Evolutionary conservation across 2,329 filamentous ascomycete genomes (phyloP), one percentile per base, ranked within the genome.

Genomic region (Phaeosphaeriaceae sp.): DNA sequence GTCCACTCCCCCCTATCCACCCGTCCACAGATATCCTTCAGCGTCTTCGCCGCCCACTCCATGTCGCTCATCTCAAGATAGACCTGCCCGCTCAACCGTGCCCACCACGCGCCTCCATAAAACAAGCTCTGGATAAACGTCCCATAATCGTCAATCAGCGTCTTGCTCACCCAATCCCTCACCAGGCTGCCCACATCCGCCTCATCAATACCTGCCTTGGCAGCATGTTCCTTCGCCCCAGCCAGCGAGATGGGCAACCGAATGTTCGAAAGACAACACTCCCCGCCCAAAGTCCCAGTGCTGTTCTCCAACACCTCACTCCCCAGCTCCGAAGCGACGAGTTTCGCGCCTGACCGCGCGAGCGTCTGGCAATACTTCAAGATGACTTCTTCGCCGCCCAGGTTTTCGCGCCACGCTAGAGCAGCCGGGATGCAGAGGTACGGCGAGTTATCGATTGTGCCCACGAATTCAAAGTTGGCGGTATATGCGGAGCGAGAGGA

Each of bases 31-130:
- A 91, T 65, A 33, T 81, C 78, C 71, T 85, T 84, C 68, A 95
- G 75, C 9, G 84, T 79, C 51, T 81, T 72, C 0, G 83, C 91
- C 3, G 85, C 84, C 85, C 86, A 91, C 72, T 89, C 86, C 71
- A 95, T 97, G 76, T 97, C 93, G 13, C 83, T 82, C 63, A 89
- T 74, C 24, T 92, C 91, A n/a, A 97, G 78, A 73, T 95, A 98
- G 0, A 95, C 85, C 81, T 97, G 93, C 15, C 86, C 91, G 72
- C 90, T 93, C 48, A 96, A 70, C 49, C 94, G 81, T 0, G 84
- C 82, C 90, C 90, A 97, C 73, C 89, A 85, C 53, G 82, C 82
- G 0, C 84, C 84, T 0, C 78, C 82, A 64, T 93, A 87, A 9
- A 83, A 76, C 56, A 87, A 87, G 2, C 91, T 71, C 1, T 88